These are phyloP conservation scores for Pilatotrama ljubarskyi DNA, from an alignment of 768 basidiomycete genomes.

Conservation along the genomic window DNA sequence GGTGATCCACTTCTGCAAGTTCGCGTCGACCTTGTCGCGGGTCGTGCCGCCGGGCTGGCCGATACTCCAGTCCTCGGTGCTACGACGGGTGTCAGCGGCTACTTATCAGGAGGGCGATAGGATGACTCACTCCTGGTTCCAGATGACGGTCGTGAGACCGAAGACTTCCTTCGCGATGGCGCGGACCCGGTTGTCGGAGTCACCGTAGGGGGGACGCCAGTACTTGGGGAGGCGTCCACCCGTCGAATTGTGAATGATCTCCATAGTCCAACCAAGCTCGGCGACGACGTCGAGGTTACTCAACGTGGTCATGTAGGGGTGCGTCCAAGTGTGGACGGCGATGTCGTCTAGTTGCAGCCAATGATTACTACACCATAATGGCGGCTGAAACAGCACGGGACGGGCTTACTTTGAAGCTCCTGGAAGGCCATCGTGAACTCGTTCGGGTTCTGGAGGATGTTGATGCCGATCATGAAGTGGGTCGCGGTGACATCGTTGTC, in stretches of 20 bases:
- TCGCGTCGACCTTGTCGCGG: constrained; percentile 43
- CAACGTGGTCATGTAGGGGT: constrained; percentile 51
- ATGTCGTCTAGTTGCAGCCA: constrained; percentile 37
- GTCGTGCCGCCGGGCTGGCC: constrained; percentile 44
- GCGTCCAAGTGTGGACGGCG: constrained; percentile 46
- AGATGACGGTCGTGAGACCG: constrained; percentile 79
- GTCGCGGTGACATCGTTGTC: constrained; percentile 70
- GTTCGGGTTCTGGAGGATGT: constrained; percentile 61
- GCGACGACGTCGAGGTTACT: constrained; percentile 47
- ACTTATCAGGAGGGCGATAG: neutral
- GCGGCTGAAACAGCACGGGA: neutral
- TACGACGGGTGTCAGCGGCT: constrained; percentile 30
- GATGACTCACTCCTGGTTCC: constrained; percentile 80
- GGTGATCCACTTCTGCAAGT: constrained; percentile 57
- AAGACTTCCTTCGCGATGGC: constrained; percentile 88
- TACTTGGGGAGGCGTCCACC: constrained; percentile 72
- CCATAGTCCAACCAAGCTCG: constrained; percentile 53
- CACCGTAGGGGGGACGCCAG: constrained; percentile 91
- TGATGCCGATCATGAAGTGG: constrained; percentile 87
- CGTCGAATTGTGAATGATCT: constrained; percentile 52
- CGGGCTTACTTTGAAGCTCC: constrained; percentile 18
- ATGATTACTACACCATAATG: no score
- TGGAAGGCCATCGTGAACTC: constrained; percentile 56
- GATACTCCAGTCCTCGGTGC: constrained; percentile 78
- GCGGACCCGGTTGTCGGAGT: constrained; percentile 79